A percentile compares a stretch with the other conserved stretches of the same genome.
Conservation (phyloP, 805 yeast species). For the Komagataella phaffii region DNA sequence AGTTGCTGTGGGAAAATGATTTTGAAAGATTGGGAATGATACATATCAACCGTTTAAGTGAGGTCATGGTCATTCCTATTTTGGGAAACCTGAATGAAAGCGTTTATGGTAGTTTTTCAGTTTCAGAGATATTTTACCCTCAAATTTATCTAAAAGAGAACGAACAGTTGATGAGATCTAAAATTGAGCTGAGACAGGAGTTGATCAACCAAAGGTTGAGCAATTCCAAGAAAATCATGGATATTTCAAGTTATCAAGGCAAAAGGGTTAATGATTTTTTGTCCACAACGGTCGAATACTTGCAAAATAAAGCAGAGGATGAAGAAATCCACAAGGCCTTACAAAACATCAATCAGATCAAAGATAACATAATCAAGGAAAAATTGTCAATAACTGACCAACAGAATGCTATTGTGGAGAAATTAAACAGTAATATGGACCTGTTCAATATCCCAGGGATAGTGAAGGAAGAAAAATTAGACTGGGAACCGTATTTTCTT, state of each 20-base stretch:
- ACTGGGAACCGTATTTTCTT: slow-evolving; percentile 23
- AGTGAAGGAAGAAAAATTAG: slow-evolving; percentile 8
- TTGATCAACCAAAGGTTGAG: slow-evolving; percentile 7
- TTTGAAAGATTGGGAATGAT: slow-evolving; percentile 10
- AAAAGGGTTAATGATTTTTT: slow-evolving; percentile 14
- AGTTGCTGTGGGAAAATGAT: slow-evolving; percentile 17
- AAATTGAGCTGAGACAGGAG: neutral
- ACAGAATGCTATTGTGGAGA: neutral
- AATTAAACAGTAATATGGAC: slow-evolving; percentile 6
- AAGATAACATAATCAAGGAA: neutral
- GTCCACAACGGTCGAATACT: slow-evolving; percentile 12
- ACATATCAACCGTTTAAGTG: slow-evolving; percentile 15
- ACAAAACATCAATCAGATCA: neutral
- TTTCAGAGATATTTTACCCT: slow-evolving; percentile 22
- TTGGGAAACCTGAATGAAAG: slow-evolving; percentile 15
- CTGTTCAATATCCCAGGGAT: slow-evolving; percentile 14
- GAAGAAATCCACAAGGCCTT: neutral
- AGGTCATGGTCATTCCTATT: slow-evolving; percentile 19
- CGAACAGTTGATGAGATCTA: slow-evolving; percentile 7
- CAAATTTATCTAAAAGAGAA: slow-evolving; percentile 22
- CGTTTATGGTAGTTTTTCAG: slow-evolving; percentile 14
- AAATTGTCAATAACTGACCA: neutral
- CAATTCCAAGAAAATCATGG: slow-evolving; percentile 8
- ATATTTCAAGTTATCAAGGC: slow-evolving; percentile 18
- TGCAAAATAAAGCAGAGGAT: slow-evolving; percentile 4